These are phyloP conservation scores for Suhomyces ambrosiae DNA, from an alignment of 1,139 yeast species.

Conservation along the genomic window DNA sequence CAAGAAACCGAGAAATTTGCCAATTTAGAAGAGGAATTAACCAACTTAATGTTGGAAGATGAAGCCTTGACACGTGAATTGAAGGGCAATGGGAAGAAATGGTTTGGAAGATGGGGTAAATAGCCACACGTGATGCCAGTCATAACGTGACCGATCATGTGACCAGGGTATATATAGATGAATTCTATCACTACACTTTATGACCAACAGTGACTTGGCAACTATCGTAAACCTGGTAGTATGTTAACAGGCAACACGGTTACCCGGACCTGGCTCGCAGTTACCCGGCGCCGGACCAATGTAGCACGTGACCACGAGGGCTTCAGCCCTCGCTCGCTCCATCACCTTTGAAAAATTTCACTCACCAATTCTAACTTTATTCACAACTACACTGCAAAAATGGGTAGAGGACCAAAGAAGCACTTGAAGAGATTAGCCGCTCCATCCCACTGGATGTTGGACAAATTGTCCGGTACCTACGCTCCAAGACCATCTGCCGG, in stretches of 20 bases:
- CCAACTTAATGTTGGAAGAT: conserved; percentile 31
- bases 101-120: conserved; percentile 38
- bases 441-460: conserved; percentile 99
- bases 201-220: no score
- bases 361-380: conserved; percentile 3
- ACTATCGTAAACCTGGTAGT: no score
- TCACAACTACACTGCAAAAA: conserved; percentile 5
- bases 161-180: no score
- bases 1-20: conserved; percentile 60
- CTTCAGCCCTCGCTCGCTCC: conserved; percentile 1
- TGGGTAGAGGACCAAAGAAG: conserved; percentile 58
- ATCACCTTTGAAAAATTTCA: conserved; percentile 8
- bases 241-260: no score
- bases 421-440: conserved; percentile 98
- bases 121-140: no score
- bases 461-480: conserved; percentile 98
- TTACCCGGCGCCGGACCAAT: no score
- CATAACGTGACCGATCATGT: no score
- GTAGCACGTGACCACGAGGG: no score
- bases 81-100: conserved; percentile 29
- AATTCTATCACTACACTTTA: no score
- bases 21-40: conserved; percentile 51
- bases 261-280: no score
- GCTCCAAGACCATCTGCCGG: conserved; percentile 99
- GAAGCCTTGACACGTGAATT: conserved; percentile 31